Percentiles rank a stretch among this genome's conserved stretches.
Conservation (phyloP, 169 alveolate genomes). For the Eimeria praecox region DNA sequence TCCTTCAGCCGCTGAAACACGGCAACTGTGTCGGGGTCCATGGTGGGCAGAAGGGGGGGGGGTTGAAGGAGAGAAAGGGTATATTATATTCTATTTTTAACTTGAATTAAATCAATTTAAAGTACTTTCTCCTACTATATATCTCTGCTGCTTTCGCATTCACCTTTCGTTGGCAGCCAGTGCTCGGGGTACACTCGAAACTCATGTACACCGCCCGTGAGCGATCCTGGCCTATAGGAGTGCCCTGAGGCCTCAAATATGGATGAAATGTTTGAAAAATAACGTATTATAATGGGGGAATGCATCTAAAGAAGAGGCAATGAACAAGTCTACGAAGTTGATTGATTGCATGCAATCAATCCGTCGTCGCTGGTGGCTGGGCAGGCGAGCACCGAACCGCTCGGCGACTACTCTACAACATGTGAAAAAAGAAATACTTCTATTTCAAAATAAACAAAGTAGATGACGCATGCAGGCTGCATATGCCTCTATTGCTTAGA, state of each 20-base stretch:
- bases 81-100: too few relatives aligned
- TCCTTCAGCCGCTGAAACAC: conserved; percentile 78
- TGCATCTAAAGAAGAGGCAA: not conserved
- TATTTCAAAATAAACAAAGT: not conserved
- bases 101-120: not conserved
- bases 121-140: not conserved
- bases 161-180: not conserved
- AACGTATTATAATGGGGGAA: not conserved
- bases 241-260: not conserved
- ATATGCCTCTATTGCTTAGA: not conserved
- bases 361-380: conserved; percentile 25
- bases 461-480: not conserved
- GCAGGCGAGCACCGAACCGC: not conserved
- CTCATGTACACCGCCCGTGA: not conserved
- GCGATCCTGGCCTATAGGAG: not conserved
- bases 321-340: not conserved
- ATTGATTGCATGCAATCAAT: not conserved
- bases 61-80: not conserved
- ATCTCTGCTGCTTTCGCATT: not conserved
- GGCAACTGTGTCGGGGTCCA: conserved; percentile 79
- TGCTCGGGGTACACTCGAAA: not conserved
- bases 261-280: not conserved
- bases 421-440: not conserved
- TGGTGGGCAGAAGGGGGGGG: conserved; percentile 17
- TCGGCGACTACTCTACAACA: not conserved